phyloP scores from a whole-genome alignment of 352 stramenopile genomes.

The Pythium sukuiense region DNA sequence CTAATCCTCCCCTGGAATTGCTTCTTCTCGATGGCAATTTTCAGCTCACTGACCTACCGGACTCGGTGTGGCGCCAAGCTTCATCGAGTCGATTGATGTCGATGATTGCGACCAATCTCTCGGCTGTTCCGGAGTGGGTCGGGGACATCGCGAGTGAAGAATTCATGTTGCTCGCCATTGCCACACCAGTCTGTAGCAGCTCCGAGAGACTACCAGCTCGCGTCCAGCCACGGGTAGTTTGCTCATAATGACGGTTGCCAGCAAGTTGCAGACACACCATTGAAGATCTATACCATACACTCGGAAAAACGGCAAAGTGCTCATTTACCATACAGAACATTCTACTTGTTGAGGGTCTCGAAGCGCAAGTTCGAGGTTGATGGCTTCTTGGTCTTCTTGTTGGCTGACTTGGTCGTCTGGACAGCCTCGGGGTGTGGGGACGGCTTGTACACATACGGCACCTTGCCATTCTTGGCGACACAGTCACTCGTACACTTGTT shows the following conservation, averaged over 20 bases:
- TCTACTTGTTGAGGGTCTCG: no score
- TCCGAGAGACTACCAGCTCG: no score
- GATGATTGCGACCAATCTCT: neutral
- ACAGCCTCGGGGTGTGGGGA: neutral
- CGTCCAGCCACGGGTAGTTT: neutral
- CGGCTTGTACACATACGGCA: neutral
- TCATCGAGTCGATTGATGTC: neutral
- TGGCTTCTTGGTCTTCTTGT: neutral
- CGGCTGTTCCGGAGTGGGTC: conserved; percentile 2
- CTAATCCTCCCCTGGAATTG: neutral
- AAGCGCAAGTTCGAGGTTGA: no score
- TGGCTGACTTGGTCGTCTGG: neutral
- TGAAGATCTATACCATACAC: no score
- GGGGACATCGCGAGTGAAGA: neutral
- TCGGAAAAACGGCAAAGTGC: no score
- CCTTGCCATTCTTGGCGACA: neutral
- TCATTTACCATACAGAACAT: no score
- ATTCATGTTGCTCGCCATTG: neutral
- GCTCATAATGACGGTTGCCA: no score
- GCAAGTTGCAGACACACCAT: no score
- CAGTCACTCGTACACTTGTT: neutral
- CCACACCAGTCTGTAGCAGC: neutral
- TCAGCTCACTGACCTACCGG: neutral
- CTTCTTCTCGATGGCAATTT: neutral
- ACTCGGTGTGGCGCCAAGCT: conserved; percentile 1